Percentiles rank a stretch among this genome's conserved stretches.
Evolutionary conservation across 345 rosid species (phyloP).

Genomic region (Capsella bursapastoris): DNA sequence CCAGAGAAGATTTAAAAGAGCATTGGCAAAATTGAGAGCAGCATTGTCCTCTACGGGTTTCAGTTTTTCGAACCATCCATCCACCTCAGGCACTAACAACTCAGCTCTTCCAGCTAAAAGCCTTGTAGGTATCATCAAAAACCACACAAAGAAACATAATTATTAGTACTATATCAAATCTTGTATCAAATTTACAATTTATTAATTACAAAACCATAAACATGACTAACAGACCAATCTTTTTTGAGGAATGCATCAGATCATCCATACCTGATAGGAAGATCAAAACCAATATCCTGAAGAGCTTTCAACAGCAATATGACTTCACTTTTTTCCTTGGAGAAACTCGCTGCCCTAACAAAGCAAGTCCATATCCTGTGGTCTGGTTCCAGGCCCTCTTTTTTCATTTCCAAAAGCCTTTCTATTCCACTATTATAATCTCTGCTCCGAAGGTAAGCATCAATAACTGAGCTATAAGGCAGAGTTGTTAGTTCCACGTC

Average conservation of each 20-base stretch:
- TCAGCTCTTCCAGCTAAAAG: conserved; percentile 66
- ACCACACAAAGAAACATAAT: conserved; percentile 32
- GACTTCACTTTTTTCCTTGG: conserved; percentile 58
- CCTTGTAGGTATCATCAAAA: conserved; percentile 48
- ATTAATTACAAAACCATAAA: not conserved
- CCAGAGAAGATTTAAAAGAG: conserved; percentile 88
- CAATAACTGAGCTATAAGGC: conserved; percentile 86
- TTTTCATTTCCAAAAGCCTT: conserved; percentile 75
- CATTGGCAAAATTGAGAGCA: conserved; percentile 86
- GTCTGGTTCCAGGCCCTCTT: conserved; percentile 79
- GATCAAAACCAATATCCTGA: conserved; percentile 71
- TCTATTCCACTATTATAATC: conserved; percentile 74
- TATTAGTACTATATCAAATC: conserved; percentile 9
- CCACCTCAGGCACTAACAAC: conserved; percentile 69
- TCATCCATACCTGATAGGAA: conserved; percentile 73
- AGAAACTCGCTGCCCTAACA: conserved; percentile 85
- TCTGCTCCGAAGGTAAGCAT: conserved; percentile 78
- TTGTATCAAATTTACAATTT: conserved; percentile 6
- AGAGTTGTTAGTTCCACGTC: conserved; percentile 68
- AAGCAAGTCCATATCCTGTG: conserved; percentile 97
- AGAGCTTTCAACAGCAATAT: conserved; percentile 69
- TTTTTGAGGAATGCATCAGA: conserved; percentile 8
- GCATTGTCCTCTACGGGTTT: conserved; percentile 75
- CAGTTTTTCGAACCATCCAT: conserved; percentile 67
- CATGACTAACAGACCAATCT: conserved; percentile 14